Evolutionary conservation across 106 monocot species (phyloP), one percentile per base, ranked within the genome.

Genomic region (Apostasia ramifera): DNA sequence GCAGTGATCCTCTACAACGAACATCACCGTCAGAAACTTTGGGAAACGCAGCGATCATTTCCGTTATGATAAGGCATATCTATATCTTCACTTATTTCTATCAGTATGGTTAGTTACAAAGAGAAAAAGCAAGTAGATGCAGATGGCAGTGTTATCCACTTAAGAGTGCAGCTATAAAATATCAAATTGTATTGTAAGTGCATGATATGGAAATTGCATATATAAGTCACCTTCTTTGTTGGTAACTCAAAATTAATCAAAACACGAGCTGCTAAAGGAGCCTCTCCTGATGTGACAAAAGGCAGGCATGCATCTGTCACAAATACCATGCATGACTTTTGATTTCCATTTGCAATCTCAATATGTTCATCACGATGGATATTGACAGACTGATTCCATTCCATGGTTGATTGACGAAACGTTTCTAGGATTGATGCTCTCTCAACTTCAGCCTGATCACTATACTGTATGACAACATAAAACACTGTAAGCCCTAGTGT

Each of bases 291-390:
- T 44, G 68, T 51, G 62, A 76, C 62, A 12, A 68, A 63, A 37
- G 90, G 90, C 47, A 90, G 72, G 70, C 90, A 90, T 9, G 90
- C 85, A 85, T 90, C 86, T 40, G 90, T 90, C 71, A 82, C 80
- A 67, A 90, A 80, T 70, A 90, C 66, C 66, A 86, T 81, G 61
- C 73, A 69, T 43, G 81, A 76, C 63, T 83, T 90, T 37, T 59
- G 71, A 67, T 58, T 54, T 51, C 4, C 8, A 57, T 40, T 61
- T 67, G 55, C 83, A 61, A 58, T 47, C 56, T 83, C 86, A 69
- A 53, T 57, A 58, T n/a, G 48, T 50, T 83, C 78, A 53, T 15
- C 78, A 69, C 69, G 62, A 67, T 58, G 40, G 57, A 46, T 53
- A 52, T 67, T 76, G 54, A 52, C 47, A 40, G 40, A 70, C 40